Base-by-base conservation (phyloP, 2,329 filamentous ascomycete genomes). In the Colletotrichum sidae region DNA sequence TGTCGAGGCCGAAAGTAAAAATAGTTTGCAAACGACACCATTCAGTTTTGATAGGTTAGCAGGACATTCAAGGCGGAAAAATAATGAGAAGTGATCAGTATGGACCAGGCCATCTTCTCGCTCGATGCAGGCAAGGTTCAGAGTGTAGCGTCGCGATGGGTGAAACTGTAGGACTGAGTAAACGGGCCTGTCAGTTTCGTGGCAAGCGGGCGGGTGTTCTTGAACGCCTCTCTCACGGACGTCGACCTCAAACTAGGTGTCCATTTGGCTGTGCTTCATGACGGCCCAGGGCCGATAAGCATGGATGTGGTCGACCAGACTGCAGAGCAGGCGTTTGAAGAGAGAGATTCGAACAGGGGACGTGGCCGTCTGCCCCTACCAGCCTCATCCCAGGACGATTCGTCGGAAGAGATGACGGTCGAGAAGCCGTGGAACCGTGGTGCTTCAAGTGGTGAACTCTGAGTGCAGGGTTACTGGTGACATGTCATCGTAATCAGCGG, bases 131-230 rank as follows among this genome's bases (percentile, higher is more conserved):
- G 49, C 17, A 47, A 35, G 11, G 39, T 53, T 55, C 35, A 4
- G 41, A 6, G 35, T 25, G 11, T 49, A 53, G 25, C 46, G 59
- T 57, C 63, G 57, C 41, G 58, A 61, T 37, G 57, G 55, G 33
- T 37, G 51, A 55, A 51, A 55, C 51, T 33, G 4, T 41, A 25
- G 33, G 12, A 47, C 15, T 33, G 13, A 41, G 55, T 46, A 35
- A 59, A 25, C 38, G 25, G 33, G 33, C 46, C 52, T 53, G 58
- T 44, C 58, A 65, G 33, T 52, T 17, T 25, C 33, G 12, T 50
- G 39, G 42, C 5, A 35, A 57, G 58, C 33, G 25, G 47, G 47
- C 59, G 35, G 58, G 11, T 44, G 11, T 63, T 62, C 47, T 39
- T 37, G 35, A 6, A 15, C 33, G 50, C 13, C 50, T 45, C 11